A percentile compares a stretch with the other conserved stretches of the same genome.
Evolutionary conservation across 495 filamentous ascomycete species (phyloP).

Genomic region (Sabuloglossum arenarium): DNA sequence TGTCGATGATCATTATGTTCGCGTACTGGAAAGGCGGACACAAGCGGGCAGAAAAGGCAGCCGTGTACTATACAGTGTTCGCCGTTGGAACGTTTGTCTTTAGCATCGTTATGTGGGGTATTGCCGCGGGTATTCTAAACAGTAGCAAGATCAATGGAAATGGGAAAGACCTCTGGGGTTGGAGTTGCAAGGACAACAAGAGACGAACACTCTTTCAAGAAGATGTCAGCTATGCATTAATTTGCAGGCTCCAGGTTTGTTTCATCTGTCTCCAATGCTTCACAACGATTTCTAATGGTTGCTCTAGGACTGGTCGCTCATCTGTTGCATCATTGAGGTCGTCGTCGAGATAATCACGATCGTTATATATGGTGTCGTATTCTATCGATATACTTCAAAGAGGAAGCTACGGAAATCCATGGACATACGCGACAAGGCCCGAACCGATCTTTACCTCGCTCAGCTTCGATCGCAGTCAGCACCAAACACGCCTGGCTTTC

Average conservation of each 20-base stretch:
- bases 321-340: constrained; percentile 94
- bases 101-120: constrained; percentile 81
- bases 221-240: constrained; percentile 70
- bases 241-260: constrained; percentile 81
- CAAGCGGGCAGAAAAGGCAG: constrained; percentile 69
- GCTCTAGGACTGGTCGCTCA: constrained; percentile 70
- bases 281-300: background rate
- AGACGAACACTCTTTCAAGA: constrained; percentile 51
- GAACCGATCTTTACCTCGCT: constrained; percentile 85
- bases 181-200: constrained; percentile 79
- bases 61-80: constrained; percentile 84
- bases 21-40: constrained; percentile 83
- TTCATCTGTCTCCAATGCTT: background rate
- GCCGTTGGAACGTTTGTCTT: constrained; percentile 86
- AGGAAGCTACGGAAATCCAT: constrained; percentile 85
- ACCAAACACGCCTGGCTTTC: constrained; percentile 71
- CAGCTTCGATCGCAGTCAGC: constrained; percentile 83
- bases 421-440: constrained; percentile 83
- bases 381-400: constrained; percentile 94
- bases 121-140: constrained; percentile 70
- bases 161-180: constrained; percentile 87
- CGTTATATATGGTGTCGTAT: constrained; percentile 75
- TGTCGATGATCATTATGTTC: constrained; percentile 64
- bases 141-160: constrained; percentile 46
- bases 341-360: constrained; percentile 83